Evolutionary conservation across 1,139 yeast genomes (phyloP).

Genomic region (Magnusiomyces suaveolens): DNA sequence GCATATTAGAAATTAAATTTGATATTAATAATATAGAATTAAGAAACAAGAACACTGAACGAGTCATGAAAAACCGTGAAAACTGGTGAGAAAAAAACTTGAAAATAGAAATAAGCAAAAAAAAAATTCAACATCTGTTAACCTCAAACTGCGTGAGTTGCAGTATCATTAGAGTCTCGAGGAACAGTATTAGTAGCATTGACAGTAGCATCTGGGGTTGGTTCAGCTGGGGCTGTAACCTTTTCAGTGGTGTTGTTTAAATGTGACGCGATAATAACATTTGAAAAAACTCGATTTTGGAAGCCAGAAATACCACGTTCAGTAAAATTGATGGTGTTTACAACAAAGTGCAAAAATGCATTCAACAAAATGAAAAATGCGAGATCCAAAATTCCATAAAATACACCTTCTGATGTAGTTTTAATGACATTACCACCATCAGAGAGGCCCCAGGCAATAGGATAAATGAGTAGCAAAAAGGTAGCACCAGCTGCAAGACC

Average conservation of each 20-base stretch:
- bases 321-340: slow-evolving; percentile 18
- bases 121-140: not conserved
- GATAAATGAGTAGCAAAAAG: slow-evolving; percentile 40
- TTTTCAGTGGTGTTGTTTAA: not conserved
- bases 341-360: slow-evolving; percentile 21
- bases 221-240: not conserved
- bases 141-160: not conserved
- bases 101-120: no score
- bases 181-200: not conserved
- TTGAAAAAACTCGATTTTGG: slow-evolving; percentile 12
- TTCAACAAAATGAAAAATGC: slow-evolving; percentile 34
- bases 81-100: no score
- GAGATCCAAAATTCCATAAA: slow-evolving; percentile 54
- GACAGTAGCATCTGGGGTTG: no score
- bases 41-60: no score
- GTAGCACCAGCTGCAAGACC: slow-evolving; percentile 21
- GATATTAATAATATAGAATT: no score
- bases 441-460: slow-evolving; percentile 51
- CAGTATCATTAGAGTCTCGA: not conserved
- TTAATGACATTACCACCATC: slow-evolving; percentile 62
- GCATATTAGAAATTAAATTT: no score
- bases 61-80: no score
- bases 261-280: not conserved
- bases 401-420: slow-evolving; percentile 58
- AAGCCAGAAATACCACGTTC: slow-evolving; percentile 22